These are phyloP conservation scores for Phytophthora megakarya DNA, from an alignment of 352 stramenopile species.

Conservation along the genomic window DNA sequence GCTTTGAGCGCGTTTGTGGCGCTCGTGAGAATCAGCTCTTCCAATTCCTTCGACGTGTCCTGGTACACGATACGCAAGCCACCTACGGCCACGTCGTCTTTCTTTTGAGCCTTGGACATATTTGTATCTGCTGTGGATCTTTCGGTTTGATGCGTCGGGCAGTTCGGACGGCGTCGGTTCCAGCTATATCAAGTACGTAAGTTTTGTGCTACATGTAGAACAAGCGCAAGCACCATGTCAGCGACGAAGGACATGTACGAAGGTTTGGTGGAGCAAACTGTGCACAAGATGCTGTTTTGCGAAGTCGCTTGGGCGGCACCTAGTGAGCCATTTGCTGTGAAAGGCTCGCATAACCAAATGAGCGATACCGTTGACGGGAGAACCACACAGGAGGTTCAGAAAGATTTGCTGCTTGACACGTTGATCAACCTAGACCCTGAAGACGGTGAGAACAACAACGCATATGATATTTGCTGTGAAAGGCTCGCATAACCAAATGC, in stretches of 20 bases:
- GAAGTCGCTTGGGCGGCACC: neutral
- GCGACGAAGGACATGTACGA: slow-evolving; percentile 39
- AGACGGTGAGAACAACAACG: slow-evolving; percentile 16
- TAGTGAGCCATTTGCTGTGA: neutral
- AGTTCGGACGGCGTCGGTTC: too few species aligned
- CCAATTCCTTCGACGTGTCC: slow-evolving; percentile 68
- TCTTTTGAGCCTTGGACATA: slow-evolving; percentile 84
- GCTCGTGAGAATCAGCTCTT: slow-evolving; percentile 72
- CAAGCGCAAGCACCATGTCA: slow-evolving; percentile 1
- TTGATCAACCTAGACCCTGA: slow-evolving; percentile 8
- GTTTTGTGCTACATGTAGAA: neutral
- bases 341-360: neutral
- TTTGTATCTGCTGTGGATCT: slow-evolving; percentile 5
- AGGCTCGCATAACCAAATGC: neutral
- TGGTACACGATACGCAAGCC: slow-evolving; percentile 72
- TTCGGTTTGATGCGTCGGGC: neutral
- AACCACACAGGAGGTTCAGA: neutral
- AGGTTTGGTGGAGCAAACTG: slow-evolving; percentile 45
- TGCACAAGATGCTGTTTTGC: slow-evolving; percentile 49
- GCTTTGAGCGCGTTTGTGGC: slow-evolving; percentile 82
- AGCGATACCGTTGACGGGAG: neutral
- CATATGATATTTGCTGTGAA: neutral
- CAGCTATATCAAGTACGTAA: slow-evolving; percentile 15
- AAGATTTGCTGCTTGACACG: slow-evolving; percentile 11
- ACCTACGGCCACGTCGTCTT: slow-evolving; percentile 76